These are phyloP conservation scores for Carex parvula DNA, from an alignment of 176 grass and related monocot genomes.

Conservation along the genomic window DNA sequence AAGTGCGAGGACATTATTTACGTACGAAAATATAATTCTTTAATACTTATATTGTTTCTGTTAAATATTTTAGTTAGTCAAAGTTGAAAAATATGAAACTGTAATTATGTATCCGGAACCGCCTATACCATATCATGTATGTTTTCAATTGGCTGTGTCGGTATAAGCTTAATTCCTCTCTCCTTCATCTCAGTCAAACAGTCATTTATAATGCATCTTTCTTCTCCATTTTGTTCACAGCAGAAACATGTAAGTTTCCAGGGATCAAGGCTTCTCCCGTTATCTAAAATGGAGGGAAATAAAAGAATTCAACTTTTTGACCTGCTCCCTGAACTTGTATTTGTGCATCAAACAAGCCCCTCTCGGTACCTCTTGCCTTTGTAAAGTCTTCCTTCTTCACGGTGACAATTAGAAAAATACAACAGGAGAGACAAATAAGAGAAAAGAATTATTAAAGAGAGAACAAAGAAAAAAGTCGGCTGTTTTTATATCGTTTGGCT, in stretches of 20 bases:
- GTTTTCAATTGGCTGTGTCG: background rate
- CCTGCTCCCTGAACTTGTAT: background rate
- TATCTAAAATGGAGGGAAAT: background rate
- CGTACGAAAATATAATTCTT: too few relatives aligned
- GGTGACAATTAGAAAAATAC: slow-evolving; percentile 4
- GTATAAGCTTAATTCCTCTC: background rate
- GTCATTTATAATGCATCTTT: background rate
- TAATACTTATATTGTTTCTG: too few relatives aligned
- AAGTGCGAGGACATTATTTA: too few relatives aligned
- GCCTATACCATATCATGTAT: background rate
- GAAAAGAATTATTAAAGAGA: slow-evolving; percentile 12
- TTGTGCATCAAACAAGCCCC: background rate
- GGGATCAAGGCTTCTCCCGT: background rate
- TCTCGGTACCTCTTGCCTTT: background rate
- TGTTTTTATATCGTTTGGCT: slow-evolving; percentile 31
- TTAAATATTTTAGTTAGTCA: too few relatives aligned
- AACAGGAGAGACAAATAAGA: background rate
- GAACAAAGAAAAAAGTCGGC: slow-evolving; percentile 29
- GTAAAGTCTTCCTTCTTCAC: slow-evolving; percentile 11
- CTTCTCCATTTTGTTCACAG: background rate
- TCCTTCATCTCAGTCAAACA: background rate
- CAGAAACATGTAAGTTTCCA: background rate
- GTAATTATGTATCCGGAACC: background rate
- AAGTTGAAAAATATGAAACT: too few relatives aligned
- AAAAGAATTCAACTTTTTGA: background rate